Evolutionary conservation across 441 rosid species (phyloP).

Genomic region (Bruguiera hainesii): DNA sequence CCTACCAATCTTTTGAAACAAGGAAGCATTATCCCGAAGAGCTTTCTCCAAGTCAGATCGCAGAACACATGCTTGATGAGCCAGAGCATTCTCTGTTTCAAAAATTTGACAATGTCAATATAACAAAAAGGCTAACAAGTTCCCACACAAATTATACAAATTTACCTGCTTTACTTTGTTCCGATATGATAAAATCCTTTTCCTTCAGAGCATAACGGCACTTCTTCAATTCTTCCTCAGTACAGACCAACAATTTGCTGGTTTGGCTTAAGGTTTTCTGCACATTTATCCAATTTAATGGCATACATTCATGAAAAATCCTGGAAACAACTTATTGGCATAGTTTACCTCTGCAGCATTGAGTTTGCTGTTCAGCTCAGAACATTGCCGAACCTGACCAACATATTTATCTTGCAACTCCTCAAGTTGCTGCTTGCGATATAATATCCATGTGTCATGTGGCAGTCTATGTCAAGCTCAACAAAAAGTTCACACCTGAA

Average conservation of each 20-base stretch:
- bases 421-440: constrained; percentile 61
- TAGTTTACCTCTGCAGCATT: constrained; percentile 65
- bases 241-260: constrained; percentile 45
- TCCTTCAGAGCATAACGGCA: constrained; percentile 70
- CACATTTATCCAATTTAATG: constrained; percentile 12
- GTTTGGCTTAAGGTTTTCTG: constrained; percentile 76
- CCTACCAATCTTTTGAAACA: constrained; percentile 87
- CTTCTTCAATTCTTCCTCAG: constrained; percentile 76
- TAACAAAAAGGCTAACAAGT: constrained; percentile 10
- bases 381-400: constrained; percentile 67
- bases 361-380: constrained; percentile 64
- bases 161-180: constrained; percentile 87
- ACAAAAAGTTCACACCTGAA: neutral
- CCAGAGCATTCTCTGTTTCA: constrained; percentile 68
- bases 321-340: neutral
- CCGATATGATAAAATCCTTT: constrained; percentile 81
- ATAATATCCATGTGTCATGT: neutral
- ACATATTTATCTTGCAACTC: constrained; percentile 74
- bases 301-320: constrained; percentile 7
- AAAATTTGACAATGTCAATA: constrained; percentile 20
- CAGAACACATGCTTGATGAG: constrained; percentile 78
- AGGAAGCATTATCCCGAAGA: constrained; percentile 66
- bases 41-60: constrained; percentile 83
- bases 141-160: neutral
- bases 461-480: constrained; percentile 1